Percentiles rank a stretch among this genome's conserved stretches.
Evolutionary conservation across 495 filamentous ascomycete genomes (phyloP).

Genomic region (Rhizodiscina lignyota): DNA sequence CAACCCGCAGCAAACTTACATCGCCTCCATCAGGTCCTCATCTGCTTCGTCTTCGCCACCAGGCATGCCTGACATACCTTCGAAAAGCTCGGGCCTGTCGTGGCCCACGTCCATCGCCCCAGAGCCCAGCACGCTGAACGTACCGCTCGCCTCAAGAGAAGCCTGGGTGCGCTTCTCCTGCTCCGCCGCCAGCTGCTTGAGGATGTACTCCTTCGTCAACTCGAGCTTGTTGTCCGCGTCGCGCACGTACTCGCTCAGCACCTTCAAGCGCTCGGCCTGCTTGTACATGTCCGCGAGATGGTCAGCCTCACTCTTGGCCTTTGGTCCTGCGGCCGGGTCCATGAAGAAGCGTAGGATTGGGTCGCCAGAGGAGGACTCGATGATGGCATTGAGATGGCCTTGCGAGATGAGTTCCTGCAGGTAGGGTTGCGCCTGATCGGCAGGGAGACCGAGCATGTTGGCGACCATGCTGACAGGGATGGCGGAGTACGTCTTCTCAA

Average conservation of each 20-base stretch:
- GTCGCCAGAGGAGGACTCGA: conserved; percentile 5
- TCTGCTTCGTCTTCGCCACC: too few species aligned
- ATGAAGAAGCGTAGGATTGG: conserved; percentile 19
- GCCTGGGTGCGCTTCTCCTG: conserved; percentile 12
- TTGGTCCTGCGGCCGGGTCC: conserved; percentile 9
- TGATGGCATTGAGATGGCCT: conserved; percentile 14
- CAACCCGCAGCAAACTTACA: too few species aligned
- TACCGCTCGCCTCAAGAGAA: too few species aligned
- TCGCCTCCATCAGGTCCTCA: too few species aligned
- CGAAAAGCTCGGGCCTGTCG: too few species aligned
- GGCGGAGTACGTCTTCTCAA: conserved; percentile 19
- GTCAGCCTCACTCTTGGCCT: conserved; percentile 14
- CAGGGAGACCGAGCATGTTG: conserved; percentile 6
- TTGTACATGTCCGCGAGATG: conserved; percentile 16
- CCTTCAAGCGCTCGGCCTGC: conserved; percentile 6
- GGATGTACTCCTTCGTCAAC: conserved; percentile 17
- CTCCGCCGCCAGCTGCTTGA: conserved; percentile 14
- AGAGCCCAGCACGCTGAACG: too few species aligned
- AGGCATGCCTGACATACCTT: too few species aligned
- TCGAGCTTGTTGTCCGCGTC: conserved; percentile 14
- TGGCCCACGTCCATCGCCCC: too few species aligned
- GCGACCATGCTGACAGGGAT: conserved; percentile 18
- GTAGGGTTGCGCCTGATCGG: conserved; percentile 10
- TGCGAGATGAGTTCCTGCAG: conserved; percentile 13
- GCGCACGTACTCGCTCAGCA: background rate